Conservation (phyloP, 2,329 filamentous ascomycete species). For the Xylariaceae sp. region DNA sequence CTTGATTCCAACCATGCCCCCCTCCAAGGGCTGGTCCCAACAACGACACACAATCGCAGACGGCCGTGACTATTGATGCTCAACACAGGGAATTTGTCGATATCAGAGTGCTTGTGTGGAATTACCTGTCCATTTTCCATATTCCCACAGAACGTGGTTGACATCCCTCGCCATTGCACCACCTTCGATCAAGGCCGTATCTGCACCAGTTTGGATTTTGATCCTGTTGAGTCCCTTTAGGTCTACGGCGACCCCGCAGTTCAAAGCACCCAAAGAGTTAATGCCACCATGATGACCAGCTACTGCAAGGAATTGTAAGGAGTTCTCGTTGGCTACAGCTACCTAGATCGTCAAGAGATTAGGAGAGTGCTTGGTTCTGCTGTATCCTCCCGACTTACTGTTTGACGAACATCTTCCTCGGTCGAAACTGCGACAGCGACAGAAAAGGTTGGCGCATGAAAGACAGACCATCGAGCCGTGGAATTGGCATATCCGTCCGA, state of each 20-base stretch:
- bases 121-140: constrained; percentile 9
- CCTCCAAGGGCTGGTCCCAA: constrained; percentile 7
- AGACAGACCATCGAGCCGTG: too few relatives aligned
- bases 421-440: background rate
- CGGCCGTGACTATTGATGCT: background rate
- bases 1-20: constrained; percentile 13
- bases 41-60: constrained; percentile 8
- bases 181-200: constrained; percentile 1
- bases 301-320: background rate
- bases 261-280: background rate
- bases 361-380: background rate
- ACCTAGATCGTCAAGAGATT: background rate
- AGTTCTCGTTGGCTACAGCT: background rate
- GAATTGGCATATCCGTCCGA: too few relatives aligned
- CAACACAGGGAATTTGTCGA: background rate
- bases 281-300: constrained; percentile 1
- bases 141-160: background rate
- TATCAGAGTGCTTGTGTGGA: too few relatives aligned
- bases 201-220: background rate
- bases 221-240: background rate
- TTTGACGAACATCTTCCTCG: constrained; percentile 5
- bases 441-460: background rate
- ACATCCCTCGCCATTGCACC: constrained; percentile 1
- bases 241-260: background rate
- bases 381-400: background rate